Conservation (phyloP, 75 land plant species). For the Ceratopteris richardii region DNA sequence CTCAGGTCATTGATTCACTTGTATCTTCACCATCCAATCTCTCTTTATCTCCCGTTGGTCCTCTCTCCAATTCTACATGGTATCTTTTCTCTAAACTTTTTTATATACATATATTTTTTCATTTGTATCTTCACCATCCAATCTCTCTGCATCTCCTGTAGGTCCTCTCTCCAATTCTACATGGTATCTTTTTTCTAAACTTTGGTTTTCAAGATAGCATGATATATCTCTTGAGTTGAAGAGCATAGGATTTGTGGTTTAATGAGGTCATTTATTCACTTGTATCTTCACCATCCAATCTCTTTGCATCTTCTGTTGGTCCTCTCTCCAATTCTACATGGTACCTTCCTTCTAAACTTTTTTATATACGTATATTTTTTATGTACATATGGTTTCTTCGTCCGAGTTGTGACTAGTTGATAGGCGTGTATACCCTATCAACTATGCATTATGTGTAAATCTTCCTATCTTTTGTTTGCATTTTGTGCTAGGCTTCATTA, state of each 20-base stretch:
- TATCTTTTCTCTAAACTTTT: constrained; percentile 5
- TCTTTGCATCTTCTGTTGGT: constrained; percentile 55
- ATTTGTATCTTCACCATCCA: constrained; percentile 45
- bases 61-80: constrained; percentile 58
- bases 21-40: constrained; percentile 40
- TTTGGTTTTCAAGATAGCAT: too few species aligned
- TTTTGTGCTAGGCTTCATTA: too few species aligned
- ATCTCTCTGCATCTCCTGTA: constrained; percentile 47
- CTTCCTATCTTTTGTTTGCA: too few species aligned
- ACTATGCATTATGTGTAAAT: too few species aligned
- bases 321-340: constrained; percentile 54
- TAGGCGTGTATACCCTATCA: too few species aligned
- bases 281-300: constrained; percentile 39
- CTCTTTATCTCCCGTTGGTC: constrained; percentile 58
- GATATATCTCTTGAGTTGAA: not conserved
- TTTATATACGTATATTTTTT: too few species aligned
- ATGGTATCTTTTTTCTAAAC: constrained; percentile 30
- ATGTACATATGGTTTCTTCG: too few species aligned
- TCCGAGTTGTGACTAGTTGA: too few species aligned
- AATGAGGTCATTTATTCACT: constrained; percentile 59
- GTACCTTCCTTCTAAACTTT: constrained; percentile 13
- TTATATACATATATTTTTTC: too few species aligned
- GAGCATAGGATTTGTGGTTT: not conserved
- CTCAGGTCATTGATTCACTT: constrained; percentile 61
- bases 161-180: constrained; percentile 53